Percentiles rank a stretch among this genome's conserved stretches.
Conservation (phyloP, 352 stramenopile genomes). For the Phytophthora pluvialis region DNA sequence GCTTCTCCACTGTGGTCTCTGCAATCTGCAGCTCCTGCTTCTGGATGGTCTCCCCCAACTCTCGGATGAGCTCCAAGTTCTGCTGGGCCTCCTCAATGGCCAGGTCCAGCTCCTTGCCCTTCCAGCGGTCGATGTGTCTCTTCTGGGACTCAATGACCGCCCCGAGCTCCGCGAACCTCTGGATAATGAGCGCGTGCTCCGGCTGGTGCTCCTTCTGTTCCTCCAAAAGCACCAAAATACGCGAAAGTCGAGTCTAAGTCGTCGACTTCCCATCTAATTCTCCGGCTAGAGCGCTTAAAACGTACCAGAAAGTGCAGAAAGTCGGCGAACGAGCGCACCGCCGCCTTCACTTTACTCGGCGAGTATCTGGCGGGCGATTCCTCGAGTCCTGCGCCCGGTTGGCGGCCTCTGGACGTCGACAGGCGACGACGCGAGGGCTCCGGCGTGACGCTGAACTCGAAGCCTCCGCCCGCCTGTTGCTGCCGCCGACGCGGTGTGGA, state of each 20-base stretch:
- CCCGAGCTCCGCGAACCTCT: conserved; percentile 77
- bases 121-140: conserved; percentile 85
- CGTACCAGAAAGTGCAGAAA: conserved; percentile 86
- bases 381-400: conserved; percentile 36
- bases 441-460: conserved; percentile 69
- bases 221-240: conserved; percentile 48
- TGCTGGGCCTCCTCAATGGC: conserved; percentile 76
- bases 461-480: conserved; percentile 30
- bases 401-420: conserved; percentile 37
- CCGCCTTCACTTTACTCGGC: conserved; percentile 72
- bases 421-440: conserved; percentile 41
- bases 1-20: conserved; percentile 63
- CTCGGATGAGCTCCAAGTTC: conserved; percentile 63
- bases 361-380: conserved; percentile 74
- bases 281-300: not conserved
- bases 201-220: conserved; percentile 83
- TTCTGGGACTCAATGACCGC: conserved; percentile 88
- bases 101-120: conserved; percentile 82
- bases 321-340: conserved; percentile 83
- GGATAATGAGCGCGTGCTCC: conserved; percentile 77
- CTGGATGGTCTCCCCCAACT: conserved; percentile 66
- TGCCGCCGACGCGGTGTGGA: conserved; percentile 44
- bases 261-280: conserved; percentile 2
- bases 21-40: conserved; percentile 67
- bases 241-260: conserved; percentile 47